Conservation (phyloP, 768 basidiomycete genomes). For the Boletus rubroflammeus region DNA sequence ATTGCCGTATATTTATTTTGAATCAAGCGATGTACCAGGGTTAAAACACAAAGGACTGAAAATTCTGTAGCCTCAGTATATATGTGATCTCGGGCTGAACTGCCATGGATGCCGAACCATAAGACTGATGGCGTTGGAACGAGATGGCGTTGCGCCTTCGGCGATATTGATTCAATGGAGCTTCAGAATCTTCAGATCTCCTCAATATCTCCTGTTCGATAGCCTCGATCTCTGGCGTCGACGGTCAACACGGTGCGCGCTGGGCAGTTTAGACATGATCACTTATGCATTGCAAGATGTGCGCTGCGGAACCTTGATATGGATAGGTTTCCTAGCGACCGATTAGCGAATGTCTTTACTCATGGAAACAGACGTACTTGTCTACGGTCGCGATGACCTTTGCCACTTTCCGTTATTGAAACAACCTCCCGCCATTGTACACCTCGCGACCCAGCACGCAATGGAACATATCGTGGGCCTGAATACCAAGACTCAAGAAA, state of each 20-base stretch:
- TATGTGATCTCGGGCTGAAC: not conserved
- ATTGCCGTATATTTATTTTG: not conserved
- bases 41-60: not conserved
- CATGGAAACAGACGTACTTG: too few relatives aligned
- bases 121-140: not conserved
- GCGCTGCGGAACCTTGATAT: not conserved
- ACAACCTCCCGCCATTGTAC: too few relatives aligned
- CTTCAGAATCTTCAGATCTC: not conserved
- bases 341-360: not conserved
- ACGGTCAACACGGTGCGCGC: not conserved
- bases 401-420: not conserved
- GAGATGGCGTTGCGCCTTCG: not conserved
- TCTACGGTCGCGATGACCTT: not conserved
- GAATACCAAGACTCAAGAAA: too few relatives aligned
- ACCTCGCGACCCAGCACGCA: too few relatives aligned
- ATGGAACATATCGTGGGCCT: too few relatives aligned
- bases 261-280: not conserved
- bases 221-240: not conserved
- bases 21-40: not conserved
- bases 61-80: not conserved
- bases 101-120: not conserved
- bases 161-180: not conserved
- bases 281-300: constrained; percentile 11
- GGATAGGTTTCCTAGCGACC: not conserved
- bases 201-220: constrained; percentile 1